These are phyloP conservation scores for Abrus pulchellus DNA, from an alignment of 306 rosid species.

Conservation along the genomic window DNA sequence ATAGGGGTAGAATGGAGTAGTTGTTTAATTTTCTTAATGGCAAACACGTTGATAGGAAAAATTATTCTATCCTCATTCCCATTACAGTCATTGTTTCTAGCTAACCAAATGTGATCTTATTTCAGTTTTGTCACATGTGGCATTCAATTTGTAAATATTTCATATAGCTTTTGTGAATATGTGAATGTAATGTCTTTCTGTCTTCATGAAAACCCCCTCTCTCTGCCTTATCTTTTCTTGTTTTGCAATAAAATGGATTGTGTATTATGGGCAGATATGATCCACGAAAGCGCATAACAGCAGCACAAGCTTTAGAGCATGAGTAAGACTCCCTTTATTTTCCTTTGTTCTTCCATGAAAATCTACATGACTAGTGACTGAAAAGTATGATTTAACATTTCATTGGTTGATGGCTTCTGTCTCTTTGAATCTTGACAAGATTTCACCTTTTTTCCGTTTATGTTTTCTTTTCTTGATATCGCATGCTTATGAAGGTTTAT, in stretches of 20 bases:
- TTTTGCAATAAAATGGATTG: constrained; percentile 11
- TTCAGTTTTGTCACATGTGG: constrained; percentile 26
- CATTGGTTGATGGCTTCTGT: constrained; percentile 31
- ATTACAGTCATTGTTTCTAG: constrained; percentile 29
- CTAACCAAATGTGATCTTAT: constrained; percentile 7
- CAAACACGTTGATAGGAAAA: constrained; percentile 10
- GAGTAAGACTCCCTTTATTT: constrained; percentile 68
- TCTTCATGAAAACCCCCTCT: constrained; percentile 18
- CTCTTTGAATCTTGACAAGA: constrained; percentile 27
- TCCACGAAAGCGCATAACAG: constrained; percentile 93
- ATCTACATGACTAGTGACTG: constrained; percentile 23
- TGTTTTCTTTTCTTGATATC: constrained; percentile 13
- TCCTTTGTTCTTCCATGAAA: constrained; percentile 23
- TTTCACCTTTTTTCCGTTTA: constrained; percentile 13
- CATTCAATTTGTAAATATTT: constrained; percentile 32
- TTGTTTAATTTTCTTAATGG: background rate
- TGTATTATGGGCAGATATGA: constrained; percentile 77
- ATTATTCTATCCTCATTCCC: constrained; percentile 23
- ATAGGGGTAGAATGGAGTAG: constrained; percentile 2
- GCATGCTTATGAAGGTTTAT: constrained; percentile 4
- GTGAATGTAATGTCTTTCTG: constrained; percentile 31
- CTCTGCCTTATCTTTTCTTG: constrained; percentile 2
- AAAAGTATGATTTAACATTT: constrained; percentile 35
- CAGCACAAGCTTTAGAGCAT: constrained; percentile 94
- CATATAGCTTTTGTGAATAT: constrained; percentile 34